Base-by-base conservation (phyloP, 2,329 filamentous ascomycete genomes). In the Neopestalotiopsis rosae region DNA sequence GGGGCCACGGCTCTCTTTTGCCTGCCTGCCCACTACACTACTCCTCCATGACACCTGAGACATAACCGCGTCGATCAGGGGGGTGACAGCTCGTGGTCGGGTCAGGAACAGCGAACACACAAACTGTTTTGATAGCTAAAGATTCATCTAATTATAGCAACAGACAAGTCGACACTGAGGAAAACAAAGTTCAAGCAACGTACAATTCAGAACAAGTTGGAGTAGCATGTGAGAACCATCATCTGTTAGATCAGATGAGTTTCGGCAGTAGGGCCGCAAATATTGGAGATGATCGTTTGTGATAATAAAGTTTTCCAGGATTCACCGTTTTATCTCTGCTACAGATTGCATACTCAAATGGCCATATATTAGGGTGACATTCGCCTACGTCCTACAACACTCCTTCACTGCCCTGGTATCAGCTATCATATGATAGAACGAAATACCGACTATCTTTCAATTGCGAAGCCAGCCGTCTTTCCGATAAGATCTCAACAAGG, bases 271-370 rank as follows among this genome's bases (percentile, higher is more conserved):
- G 34, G 34, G 34, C 34, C 34, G 34, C 34, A 38, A 38, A 38
- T 38, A 38, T 38, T 28, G 34, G 34, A 38, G 34, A 38, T 38
- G 6, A 10, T 38, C 34, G 34, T 38, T 38, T 38, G 34, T 52
- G 17, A 20, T 52, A 20, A 52, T 52, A 17, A 52, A 52, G n/a
- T 17, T 52, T 52, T 52, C 45, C 9, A 20, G 9, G 17, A 52
- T 52, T 52, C 45, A n/a, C 20, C n/a, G 45, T 52, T 52, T 52
- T 52, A 52, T 52, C 45, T 52, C 45, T 52, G 45, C 45, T 52
- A 52, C 45, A 52, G 45, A 52, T 52, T n/a, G 17, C 45, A 52
- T 17, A 52, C 45, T n/a, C n/a, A 20, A 52, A 52, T 52, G 45
- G 45, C 45, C 10, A 52, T 24, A 52, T 52, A 24, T 52, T 52